Percentiles rank a stretch among this genome's conserved stretches.
Conservation (phyloP, 257 asterid genomes). For the Solanum chilense region DNA sequence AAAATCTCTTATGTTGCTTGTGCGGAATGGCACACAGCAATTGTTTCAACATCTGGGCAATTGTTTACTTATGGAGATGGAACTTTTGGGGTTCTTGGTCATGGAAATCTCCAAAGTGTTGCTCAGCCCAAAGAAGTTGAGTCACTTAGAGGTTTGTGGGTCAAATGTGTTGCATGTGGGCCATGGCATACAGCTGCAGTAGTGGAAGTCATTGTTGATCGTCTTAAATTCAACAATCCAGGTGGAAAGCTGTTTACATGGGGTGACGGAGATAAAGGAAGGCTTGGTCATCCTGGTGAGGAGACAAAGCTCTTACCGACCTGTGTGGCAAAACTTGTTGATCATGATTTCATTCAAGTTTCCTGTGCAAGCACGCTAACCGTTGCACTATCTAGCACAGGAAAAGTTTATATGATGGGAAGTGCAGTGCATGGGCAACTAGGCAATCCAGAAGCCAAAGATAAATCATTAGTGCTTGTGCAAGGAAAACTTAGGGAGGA, state of each 20-base stretch:
- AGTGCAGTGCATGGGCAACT: slow-evolving; percentile 29
- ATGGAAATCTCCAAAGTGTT: slow-evolving; percentile 23
- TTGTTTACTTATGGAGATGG: slow-evolving; percentile 40
- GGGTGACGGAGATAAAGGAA: slow-evolving; percentile 49
- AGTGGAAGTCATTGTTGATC: slow-evolving; percentile 22
- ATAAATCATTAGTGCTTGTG: slow-evolving; percentile 21
- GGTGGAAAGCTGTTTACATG: slow-evolving; percentile 39
- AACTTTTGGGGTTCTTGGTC: slow-evolving; percentile 47
- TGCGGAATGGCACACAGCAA: slow-evolving; percentile 45
- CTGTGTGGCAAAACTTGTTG: slow-evolving; percentile 28
- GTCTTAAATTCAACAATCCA: slow-evolving; percentile 2
- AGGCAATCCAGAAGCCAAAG: slow-evolving; percentile 25
- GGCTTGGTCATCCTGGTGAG: slow-evolving; percentile 34
- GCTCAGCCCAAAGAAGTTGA: slow-evolving; percentile 37
- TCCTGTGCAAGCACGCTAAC: slow-evolving; percentile 31
- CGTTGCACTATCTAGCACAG: slow-evolving; percentile 22
- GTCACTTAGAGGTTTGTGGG: slow-evolving; percentile 23
- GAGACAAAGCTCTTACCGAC: slow-evolving; percentile 27
- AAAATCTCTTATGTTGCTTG: slow-evolving; percentile 25
- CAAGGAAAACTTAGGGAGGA: slow-evolving; percentile 33
- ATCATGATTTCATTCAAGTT: slow-evolving; percentile 33
- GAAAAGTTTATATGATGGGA: slow-evolving; percentile 40
- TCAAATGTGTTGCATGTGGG: slow-evolving; percentile 38
- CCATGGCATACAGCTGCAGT: slow-evolving; percentile 52
- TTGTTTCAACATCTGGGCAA: slow-evolving; percentile 26